These are phyloP conservation scores for Berkeleyomyces basicola DNA, from an alignment of 2,329 filamentous ascomycete genomes.

Conservation along the genomic window DNA sequence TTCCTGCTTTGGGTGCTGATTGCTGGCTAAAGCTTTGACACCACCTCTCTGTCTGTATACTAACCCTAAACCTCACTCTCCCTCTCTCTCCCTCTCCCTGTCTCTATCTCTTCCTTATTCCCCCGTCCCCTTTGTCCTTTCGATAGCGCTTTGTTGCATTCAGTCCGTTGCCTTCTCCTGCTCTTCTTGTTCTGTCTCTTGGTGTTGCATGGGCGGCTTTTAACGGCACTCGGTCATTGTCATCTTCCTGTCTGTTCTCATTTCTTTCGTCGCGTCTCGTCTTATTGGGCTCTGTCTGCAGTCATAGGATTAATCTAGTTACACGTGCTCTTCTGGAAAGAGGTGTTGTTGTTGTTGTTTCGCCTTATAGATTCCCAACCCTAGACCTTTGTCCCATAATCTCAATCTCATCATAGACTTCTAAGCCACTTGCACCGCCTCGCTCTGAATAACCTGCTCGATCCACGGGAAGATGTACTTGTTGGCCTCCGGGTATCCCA, in stretches of 20 bases:
- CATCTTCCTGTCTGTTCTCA: not conserved
- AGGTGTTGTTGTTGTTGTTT: not conserved
- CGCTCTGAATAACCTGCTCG: slow-evolving; percentile 32
- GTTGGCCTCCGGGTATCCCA: slow-evolving; percentile 50
- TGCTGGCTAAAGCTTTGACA: slow-evolving; percentile 26
- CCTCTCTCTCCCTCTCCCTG: not conserved
- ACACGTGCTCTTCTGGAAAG: slow-evolving; percentile 1
- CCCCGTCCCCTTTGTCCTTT: not conserved
- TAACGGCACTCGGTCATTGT: not conserved
- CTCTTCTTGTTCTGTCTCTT: not conserved
- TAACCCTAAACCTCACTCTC: not conserved
- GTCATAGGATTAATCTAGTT: not conserved
- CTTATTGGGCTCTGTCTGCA: not conserved
- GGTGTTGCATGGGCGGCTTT: slow-evolving; percentile 14
- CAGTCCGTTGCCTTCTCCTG: not conserved
- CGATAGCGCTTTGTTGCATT: not conserved
- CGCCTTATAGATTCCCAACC: not conserved
- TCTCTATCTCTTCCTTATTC: not conserved
- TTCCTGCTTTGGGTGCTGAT: slow-evolving; percentile 61
- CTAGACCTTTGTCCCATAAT: not conserved
- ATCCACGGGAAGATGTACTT: slow-evolving; percentile 43
- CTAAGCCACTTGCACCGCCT: not conserved
- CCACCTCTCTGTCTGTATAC: not conserved
- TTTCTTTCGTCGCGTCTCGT: not conserved
- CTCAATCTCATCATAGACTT: not conserved